Base-by-base conservation (phyloP, 1,284 basidiomycete species). In the Apiotrichum laibachii region DNA sequence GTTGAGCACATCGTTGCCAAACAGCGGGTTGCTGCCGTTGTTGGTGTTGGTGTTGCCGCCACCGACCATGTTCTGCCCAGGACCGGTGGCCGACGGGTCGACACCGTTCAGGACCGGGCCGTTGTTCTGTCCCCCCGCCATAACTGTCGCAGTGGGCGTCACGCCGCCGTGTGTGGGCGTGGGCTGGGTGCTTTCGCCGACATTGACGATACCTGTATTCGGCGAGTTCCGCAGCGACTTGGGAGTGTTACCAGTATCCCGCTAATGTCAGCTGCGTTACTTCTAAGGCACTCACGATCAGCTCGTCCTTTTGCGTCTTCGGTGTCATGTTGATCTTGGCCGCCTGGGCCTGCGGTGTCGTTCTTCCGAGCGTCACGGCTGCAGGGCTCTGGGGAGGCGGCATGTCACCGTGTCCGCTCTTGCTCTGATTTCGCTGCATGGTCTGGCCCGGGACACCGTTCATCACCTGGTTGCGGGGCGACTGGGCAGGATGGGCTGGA, bases 221-320 rank as follows among this genome's bases (percentile, higher is more conserved):
- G 75, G 75, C 7, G 75, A 77, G 52, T 71, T 72, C 22, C 72
- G 64, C 26, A 72, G 55, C 16, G 74, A 76, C 57, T 75, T 73
- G 2, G 75, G 73, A 4, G 75, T 77, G 11, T 31, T 31, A 7
- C 65, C 65, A 16, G 53, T 57, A 47, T 75, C 70, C 37, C 67
- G 59, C 69, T 72, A 48, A 50, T 19, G 59, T 57, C 53, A 61
- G 53, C 31, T 2, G 6, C 8, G 12, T 7, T 21, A 21, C 18
- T 18, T 21, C 15, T 3, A 2, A 11, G 11, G 16, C 8, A 57
- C 63, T 67, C 55, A 72, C 73, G 56, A 66, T 57, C 39, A 56
- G 33, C 26, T 72, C 69, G 42, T 73, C 72, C 45, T 71, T 67
- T 13, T 53, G 55, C 54, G 56, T 64, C 50, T 65, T 65, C 1